Base-by-base conservation (phyloP, 352 stramenopile genomes). In the Pythium biforme region DNA sequence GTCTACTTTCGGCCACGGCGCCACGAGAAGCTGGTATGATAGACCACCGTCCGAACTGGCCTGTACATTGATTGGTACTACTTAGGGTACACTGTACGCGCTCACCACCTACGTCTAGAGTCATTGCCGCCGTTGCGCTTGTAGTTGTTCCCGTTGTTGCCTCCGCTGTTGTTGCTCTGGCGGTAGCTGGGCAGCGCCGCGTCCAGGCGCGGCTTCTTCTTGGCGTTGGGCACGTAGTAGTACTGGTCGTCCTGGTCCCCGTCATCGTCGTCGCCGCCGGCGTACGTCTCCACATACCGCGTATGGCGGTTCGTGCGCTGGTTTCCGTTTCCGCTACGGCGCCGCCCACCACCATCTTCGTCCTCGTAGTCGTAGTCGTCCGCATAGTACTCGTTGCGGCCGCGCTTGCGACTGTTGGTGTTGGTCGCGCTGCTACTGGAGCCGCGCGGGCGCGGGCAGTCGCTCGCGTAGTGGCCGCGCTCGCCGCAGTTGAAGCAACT, bases 401-500 rank as follows among this genome's bases (percentile, higher is more conserved):
- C 72, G 29, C 77, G 76, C 48, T 89, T 89, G 41, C 72, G 77
- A 9, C 74, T 69, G 11, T 64, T 69, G 14, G 55, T 15, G 27
- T 20, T 56, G 43, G 52, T n/a, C n/a, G n/a, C 75, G 41, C 26
- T 66, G 33, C 33, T 29, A 17, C 51, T 53, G 9, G 66, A 23
- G 6, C 52, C 41, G n/a, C 51, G 51, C 26, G 41, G 33, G 22
- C 33, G 33, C 20, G 60, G 62, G 33, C 66, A 69, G 53, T 70
- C 62, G 26, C 46, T 69, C 15, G 64, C 58, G 48, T 72, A 72
- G 51, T 74, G 62, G 29, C 68, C 62, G 12, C 64, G 64, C 52
- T 68, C 51, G 33, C 57, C 63, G 45, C 57, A 67, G 46, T 74
- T 74, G 46, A 69, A 69, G 61, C 55, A 69, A 31, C 54, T 64